phyloP scores from a whole-genome alignment of 2,329 filamentous ascomycete genomes.

The Volutella citrinella region DNA sequence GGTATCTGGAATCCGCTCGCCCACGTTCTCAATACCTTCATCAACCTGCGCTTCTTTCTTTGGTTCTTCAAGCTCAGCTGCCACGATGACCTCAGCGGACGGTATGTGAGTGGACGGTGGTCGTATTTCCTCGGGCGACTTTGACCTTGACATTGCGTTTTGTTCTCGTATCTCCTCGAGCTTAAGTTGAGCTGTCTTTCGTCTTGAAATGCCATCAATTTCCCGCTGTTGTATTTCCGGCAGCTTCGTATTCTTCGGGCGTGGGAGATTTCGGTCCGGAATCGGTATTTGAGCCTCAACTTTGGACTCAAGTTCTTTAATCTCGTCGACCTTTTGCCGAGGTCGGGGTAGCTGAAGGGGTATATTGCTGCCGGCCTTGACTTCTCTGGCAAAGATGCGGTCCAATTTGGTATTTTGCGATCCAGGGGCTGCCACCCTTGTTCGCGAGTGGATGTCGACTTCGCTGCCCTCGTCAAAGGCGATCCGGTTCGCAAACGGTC shows the following conservation, averaged over 20 bases:
- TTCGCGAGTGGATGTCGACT: conserved; percentile 26
- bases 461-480: conserved; percentile 29
- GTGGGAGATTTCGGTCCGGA: conserved; percentile 26
- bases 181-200: conserved; percentile 45
- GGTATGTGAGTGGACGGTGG: conserved; percentile 25
- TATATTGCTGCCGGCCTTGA: conserved; percentile 29
- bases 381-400: conserved; percentile 42
- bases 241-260: conserved; percentile 41
- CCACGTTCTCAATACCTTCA: conserved; percentile 25
- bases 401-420: conserved; percentile 43
- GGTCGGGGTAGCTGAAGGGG: conserved; percentile 15
- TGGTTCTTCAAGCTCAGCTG: conserved; percentile 10
- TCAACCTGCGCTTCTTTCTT: conserved; percentile 18
- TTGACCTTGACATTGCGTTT: conserved; percentile 44
- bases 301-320: conserved; percentile 30
- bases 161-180: conserved; percentile 52
- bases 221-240: conserved; percentile 48
- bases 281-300: conserved; percentile 31
- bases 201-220: conserved; percentile 41
- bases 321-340: conserved; percentile 34
- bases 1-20: conserved; percentile 36
- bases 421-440: conserved; percentile 25
- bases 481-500: conserved; percentile 34
- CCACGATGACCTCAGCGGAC: conserved; percentile 9
- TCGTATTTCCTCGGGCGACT: conserved; percentile 39